Evolutionary conservation across 306 rosid genomes (phyloP).

Genomic region (Amphicarpaea edgeworthii): DNA sequence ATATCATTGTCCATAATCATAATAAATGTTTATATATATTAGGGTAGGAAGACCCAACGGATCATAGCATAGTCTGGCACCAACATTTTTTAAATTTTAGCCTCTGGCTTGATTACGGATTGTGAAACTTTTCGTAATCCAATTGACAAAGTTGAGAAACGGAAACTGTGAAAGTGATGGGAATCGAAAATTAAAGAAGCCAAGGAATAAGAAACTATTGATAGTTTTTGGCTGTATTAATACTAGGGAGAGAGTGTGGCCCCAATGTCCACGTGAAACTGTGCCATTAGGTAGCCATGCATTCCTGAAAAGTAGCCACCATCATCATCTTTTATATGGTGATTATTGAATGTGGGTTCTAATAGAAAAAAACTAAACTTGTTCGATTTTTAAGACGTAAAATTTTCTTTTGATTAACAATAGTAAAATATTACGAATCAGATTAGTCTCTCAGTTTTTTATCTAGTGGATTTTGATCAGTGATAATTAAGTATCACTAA

Average conservation of each 20-base stretch:
- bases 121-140: neutral
- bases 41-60: neutral
- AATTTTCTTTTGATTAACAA: no score
- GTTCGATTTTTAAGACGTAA: no score
- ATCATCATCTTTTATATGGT: neutral
- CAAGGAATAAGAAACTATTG: conserved; percentile 1
- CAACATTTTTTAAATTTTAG: conserved; percentile 3
- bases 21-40: conserved; percentile 2
- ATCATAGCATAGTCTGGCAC: neutral
- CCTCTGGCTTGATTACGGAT: neutral
- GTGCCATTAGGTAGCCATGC: conserved; percentile 2
- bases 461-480: no score
- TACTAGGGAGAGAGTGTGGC: neutral
- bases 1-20: conserved; percentile 5
- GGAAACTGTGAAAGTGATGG: neutral
- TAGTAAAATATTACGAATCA: no score
- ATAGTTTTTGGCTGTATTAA: neutral
- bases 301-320: neutral
- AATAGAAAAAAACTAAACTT: no score
- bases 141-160: neutral
- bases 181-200: neutral
- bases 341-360: conserved; percentile 1
- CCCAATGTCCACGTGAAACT: conserved; percentile 32
- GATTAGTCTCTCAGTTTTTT: no score
- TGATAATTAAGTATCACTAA: no score